phyloP scores from a whole-genome alignment of 2,329 filamentous ascomycete species.

The Colletotrichum theobromicola region DNA sequence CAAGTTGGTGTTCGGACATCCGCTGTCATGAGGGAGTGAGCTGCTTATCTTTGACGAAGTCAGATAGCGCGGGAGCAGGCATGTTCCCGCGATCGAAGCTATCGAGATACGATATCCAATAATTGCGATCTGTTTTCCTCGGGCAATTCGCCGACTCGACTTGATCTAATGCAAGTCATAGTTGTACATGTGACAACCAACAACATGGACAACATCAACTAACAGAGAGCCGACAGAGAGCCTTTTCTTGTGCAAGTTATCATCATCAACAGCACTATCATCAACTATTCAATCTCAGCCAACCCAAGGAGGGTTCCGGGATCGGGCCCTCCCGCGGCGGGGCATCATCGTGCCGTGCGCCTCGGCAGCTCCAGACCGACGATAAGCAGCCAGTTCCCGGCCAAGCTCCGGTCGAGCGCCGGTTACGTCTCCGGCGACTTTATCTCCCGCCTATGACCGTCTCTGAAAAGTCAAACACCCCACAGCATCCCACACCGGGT shows the following conservation, averaged over 20 bases:
- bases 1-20: conserved; percentile 1
- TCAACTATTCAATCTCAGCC: not conserved
- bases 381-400: conserved; percentile 12
- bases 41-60: not conserved
- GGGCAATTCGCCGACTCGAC: not conserved
- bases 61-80: not conserved
- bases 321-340: conserved; percentile 13
- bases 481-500: not conserved
- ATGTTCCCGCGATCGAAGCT: not conserved
- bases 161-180: not conserved
- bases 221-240: not conserved
- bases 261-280: not conserved
- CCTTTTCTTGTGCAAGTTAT: not conserved
- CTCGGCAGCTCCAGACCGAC: not conserved
- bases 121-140: not conserved
- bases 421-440: not conserved
- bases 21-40: not conserved
- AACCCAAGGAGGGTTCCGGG: not conserved
- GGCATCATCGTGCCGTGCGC: not conserved
- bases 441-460: conserved; percentile 10
- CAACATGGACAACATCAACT: not conserved
- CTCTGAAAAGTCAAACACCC: not conserved
- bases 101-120: not conserved
- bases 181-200: not conserved
- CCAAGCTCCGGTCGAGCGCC: conserved; percentile 4